Conservation (phyloP, 495 filamentous ascomycete genomes). For the Annulohypoxylon bovei region DNA sequence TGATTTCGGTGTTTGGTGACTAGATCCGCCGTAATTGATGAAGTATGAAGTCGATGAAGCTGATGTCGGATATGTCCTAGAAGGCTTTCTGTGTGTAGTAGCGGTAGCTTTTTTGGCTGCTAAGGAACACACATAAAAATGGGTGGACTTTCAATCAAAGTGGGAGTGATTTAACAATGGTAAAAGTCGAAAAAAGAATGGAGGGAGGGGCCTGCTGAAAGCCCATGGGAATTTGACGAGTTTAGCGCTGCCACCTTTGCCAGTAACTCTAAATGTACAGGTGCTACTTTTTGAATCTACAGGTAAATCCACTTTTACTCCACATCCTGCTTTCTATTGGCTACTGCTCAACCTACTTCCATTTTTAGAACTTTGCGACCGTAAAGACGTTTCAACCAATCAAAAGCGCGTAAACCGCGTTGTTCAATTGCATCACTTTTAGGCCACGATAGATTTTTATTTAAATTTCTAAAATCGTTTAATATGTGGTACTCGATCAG, state of each 20-base stretch:
- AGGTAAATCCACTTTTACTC: too few species aligned
- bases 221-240: slow-evolving; percentile 38
- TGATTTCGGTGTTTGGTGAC: background rate
- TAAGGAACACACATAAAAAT: slow-evolving; percentile 3
- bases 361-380: too few species aligned
- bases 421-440: too few species aligned
- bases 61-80: background rate
- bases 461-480: too few species aligned
- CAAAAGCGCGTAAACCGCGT: too few species aligned
- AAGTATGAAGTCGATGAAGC: background rate
- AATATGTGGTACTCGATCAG: too few species aligned
- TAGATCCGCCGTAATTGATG: background rate
- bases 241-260: slow-evolving; percentile 40
- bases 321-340: too few species aligned
- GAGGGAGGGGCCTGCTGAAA: slow-evolving; percentile 33
- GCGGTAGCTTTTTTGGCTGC: background rate
- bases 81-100: background rate
- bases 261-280: too few species aligned
- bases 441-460: too few species aligned
- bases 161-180: slow-evolving; percentile 20
- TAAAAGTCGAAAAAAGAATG: slow-evolving; percentile 30
- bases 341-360: too few species aligned
- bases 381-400: too few species aligned
- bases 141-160: slow-evolving; percentile 9
- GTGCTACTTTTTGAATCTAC: too few species aligned